Evolutionary conservation across 106 monocot genomes (phyloP).

Genomic region (Triglochin maritima): DNA sequence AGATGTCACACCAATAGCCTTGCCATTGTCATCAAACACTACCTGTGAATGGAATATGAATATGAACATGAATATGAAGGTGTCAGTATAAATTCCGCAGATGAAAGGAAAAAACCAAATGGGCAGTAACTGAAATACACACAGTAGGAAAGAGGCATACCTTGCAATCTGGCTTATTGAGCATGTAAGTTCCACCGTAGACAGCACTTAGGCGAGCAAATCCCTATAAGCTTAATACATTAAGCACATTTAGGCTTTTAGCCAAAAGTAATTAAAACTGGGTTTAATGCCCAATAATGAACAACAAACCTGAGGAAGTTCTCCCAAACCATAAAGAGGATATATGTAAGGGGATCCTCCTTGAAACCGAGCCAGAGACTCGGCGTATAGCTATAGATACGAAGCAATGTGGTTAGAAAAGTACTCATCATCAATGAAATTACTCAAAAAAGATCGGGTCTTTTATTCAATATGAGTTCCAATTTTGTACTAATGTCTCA

Average conservation of each 20-base stretch:
- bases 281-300: not conserved
- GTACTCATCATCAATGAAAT: too few species aligned
- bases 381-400: constrained; percentile 60
- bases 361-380: constrained; percentile 74
- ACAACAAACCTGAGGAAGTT: constrained; percentile 72
- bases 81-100: not conserved
- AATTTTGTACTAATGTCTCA: too few species aligned
- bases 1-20: constrained; percentile 66
- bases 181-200: constrained; percentile 93
- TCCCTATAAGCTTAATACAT: constrained; percentile 24
- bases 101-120: not conserved
- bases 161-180: constrained; percentile 88
- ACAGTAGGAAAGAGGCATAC: constrained; percentile 6
- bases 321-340: constrained; percentile 69
- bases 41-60: constrained; percentile 30
- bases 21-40: constrained; percentile 69
- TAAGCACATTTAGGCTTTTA: not conserved
- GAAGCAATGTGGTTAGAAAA: not conserved
- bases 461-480: too few species aligned
- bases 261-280: not conserved
- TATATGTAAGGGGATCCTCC: constrained; percentile 86
- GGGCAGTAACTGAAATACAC: too few species aligned
- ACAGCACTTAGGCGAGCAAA: constrained; percentile 92
- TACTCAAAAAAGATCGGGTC: too few species aligned
- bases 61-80: not conserved